These are phyloP conservation scores for Aquilaria yunnanensis DNA, from an alignment of 345 rosid genomes.

Conservation along the genomic window DNA sequence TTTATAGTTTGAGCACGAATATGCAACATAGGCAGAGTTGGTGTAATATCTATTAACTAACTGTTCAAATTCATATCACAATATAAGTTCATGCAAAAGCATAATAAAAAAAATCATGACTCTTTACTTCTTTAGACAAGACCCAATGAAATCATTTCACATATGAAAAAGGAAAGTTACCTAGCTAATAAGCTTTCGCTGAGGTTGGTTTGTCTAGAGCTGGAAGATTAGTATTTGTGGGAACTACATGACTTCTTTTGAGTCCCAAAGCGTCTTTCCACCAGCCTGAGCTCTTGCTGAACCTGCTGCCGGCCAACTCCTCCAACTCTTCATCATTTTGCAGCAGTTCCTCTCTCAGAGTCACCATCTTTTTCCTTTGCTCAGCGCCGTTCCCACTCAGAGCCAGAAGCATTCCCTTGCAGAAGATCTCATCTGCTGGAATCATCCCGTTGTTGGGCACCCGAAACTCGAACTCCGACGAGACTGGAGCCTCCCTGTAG, in stretches of 20 bases:
- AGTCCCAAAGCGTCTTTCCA: constrained; percentile 52
- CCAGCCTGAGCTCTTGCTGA: constrained; percentile 38
- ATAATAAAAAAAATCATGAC: no score
- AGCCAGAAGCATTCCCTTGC: constrained; percentile 67
- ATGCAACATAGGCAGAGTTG: no score
- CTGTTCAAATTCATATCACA: no score
- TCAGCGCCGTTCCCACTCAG: constrained; percentile 30
- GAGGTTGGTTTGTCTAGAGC: constrained; percentile 18
- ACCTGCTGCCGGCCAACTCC: neutral
- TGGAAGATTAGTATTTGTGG: constrained; percentile 21
- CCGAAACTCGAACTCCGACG: constrained; percentile 73
- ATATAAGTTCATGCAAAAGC: no score
- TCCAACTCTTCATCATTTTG: constrained; percentile 23
- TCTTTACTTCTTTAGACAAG: no score
- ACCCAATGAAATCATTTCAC: neutral
- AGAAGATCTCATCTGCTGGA: constrained; percentile 79
- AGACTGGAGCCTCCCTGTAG: constrained; percentile 80
- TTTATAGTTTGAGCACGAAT: no score
- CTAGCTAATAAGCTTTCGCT: no score
- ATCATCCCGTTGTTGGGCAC: constrained; percentile 44
- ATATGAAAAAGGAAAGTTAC: neutral
- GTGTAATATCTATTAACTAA: no score
- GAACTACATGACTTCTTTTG: constrained; percentile 18
- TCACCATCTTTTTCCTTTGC: constrained; percentile 34
- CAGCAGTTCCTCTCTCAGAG: constrained; percentile 56